Evolutionary conservation across 306 rosid species (phyloP), one percentile per base, ranked within the genome.

Genomic region (Sesbania bispinosa): DNA sequence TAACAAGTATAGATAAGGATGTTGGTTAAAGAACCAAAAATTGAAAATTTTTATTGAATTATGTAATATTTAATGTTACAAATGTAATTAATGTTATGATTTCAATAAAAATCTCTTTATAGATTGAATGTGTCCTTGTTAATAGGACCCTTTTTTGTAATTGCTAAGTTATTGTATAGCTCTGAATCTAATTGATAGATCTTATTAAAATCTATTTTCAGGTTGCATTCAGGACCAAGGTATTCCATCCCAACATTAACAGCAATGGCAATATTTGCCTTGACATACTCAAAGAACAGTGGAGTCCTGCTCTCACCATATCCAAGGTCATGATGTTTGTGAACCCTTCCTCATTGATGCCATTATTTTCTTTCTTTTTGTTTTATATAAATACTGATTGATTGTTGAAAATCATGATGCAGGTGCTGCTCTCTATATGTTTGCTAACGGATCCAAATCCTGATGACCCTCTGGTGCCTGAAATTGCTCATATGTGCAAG

Each of bases 261-360:
- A 88, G 89, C 42, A 90, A 87, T 61, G 97, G 98, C 51, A 93
- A 88, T 72, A 93, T 93, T 16, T 93, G 96, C 81, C 70, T 93
- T 58, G 98, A 93, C 83, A 90, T 90, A 57, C 96, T 93, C 63
- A 93, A 93, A 80, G 98, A 93, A 62, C 98, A 93, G 66, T 93
- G 98, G 98, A 93, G 98, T 67, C 98, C 98, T 14, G 97, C 98
- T 51, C 97, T 93, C 62, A 93, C 98, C 77, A 85, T 93, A 76
- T 88, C 97, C 46, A 93, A 93, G 94, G 98, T 92, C 41, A 67
- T 45, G 32, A 60, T 66, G 18, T n/a, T 60, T 69, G 23, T 18
- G 46, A 8, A 39, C n/a, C 53, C 18, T 65, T 46, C 48, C 38
- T 61, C 54, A 8, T 47, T 66, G 15, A 68, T 23, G 54, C 18